Evolutionary conservation across 1,139 yeast species (phyloP).

Genomic region (Candida albicans): DNA sequence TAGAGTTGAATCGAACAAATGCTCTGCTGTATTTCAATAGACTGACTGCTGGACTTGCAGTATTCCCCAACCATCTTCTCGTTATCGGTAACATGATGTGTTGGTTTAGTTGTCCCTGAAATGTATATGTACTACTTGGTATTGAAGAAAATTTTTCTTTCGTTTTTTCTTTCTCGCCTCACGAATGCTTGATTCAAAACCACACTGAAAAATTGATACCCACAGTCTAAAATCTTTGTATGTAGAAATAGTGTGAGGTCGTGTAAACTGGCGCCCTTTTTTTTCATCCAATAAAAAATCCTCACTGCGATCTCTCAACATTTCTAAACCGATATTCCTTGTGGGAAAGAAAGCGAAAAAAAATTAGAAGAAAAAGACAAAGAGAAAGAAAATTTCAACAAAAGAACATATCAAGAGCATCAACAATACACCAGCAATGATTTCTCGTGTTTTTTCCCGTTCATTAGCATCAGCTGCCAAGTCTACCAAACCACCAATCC

Average conservation of each 20-base stretch:
- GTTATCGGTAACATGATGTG: conserved; percentile 2
- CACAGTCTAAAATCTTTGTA: too few relatives aligned
- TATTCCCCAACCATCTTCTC: conserved; percentile 1
- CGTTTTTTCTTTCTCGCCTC: background rate
- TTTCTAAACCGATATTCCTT: background rate
- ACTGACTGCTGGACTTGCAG: background rate
- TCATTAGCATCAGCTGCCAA: conserved; percentile 67
- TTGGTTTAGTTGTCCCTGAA: background rate
- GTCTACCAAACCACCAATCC: conserved; percentile 81
- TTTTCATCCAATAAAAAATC: conserved; percentile 4
- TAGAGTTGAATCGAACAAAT: conserved; percentile 1
- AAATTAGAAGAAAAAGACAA: background rate
- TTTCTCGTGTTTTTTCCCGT: conserved; percentile 67
- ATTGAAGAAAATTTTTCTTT: background rate
- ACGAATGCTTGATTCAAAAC: background rate
- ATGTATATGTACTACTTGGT: background rate
- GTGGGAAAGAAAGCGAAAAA: background rate
- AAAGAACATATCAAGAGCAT: background rate
- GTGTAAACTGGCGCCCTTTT: background rate
- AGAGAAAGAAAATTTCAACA: background rate
- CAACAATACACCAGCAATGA: conserved; percentile 6
- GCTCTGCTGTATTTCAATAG: background rate
- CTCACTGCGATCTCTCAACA: conserved; percentile 1
- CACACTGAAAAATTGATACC: background rate
- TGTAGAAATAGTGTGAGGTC: too few relatives aligned